Conservation (phyloP, 176 grass and related monocot genomes). For the Stipa capillata region DNA sequence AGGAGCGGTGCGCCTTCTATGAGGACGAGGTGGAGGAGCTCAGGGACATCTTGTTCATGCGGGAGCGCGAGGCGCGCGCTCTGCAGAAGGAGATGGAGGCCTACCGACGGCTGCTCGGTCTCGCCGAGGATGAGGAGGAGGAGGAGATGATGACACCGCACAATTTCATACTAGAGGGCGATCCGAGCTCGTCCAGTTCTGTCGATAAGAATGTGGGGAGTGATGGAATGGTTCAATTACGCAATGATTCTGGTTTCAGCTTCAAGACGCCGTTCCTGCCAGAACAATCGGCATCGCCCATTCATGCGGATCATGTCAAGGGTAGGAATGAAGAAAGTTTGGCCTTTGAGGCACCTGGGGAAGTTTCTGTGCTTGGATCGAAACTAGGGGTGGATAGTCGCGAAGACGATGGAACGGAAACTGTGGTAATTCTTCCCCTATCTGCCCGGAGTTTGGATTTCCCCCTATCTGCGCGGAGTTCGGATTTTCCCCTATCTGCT, state of each 20-base stretch:
- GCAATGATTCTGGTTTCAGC: conserved; percentile 17
- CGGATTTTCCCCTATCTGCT: too few relatives aligned
- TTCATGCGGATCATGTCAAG: not conserved
- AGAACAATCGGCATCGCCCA: not conserved
- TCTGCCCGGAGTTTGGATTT: conserved; percentile 17
- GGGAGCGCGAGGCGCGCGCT: conserved; percentile 55
- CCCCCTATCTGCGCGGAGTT: too few relatives aligned
- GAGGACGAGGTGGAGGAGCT: conserved; percentile 78
- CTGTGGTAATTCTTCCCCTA: conserved; percentile 25
- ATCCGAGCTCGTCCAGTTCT: conserved; percentile 27
- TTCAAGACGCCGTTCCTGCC: not conserved
- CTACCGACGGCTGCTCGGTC: conserved; percentile 45
- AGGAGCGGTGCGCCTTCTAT: conserved; percentile 71
- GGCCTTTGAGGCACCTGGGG: not conserved
- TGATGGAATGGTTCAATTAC: not conserved
- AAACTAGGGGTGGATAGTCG: not conserved
- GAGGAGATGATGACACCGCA: conserved; percentile 23
- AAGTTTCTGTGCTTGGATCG: not conserved
- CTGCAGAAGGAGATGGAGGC: conserved; percentile 67
- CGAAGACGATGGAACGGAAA: conserved; percentile 29
- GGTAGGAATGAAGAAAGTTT: not conserved
- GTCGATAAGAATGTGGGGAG: not conserved
- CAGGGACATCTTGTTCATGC: conserved; percentile 63
- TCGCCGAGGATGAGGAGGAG: not conserved
- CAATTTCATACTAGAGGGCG: not conserved